phyloP scores from a whole-genome alignment of 208 protist species.

The Leishmania gerbilli region DNA sequence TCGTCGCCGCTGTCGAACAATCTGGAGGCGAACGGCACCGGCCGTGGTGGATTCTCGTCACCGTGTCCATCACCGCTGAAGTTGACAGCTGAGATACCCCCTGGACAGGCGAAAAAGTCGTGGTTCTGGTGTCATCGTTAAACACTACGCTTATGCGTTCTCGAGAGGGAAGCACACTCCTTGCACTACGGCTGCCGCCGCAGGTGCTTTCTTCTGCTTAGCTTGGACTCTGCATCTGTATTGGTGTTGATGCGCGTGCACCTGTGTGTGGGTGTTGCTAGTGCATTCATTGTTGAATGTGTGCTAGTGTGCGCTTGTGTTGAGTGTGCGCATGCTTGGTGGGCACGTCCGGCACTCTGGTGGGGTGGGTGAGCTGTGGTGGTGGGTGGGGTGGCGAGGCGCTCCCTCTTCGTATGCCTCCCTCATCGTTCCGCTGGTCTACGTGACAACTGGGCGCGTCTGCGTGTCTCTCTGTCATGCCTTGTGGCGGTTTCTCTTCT shows the following conservation, averaged over 20 bases:
- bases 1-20: neutral
- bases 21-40: neutral
- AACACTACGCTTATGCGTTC: neutral
- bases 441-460: neutral
- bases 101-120: neutral
- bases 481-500: slow-evolving; percentile 1
- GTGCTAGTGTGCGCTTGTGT: neutral
- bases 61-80: neutral
- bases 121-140: slow-evolving; percentile 3
- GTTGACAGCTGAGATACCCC: neutral
- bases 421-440: neutral
- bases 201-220: no score
- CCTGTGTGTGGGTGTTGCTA: neutral
- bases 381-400: neutral
- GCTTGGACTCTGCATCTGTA: neutral
- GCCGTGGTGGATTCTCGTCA: neutral
- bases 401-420: neutral
- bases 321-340: neutral
- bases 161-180: neutral
- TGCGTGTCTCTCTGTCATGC: neutral
- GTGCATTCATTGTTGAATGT: neutral
- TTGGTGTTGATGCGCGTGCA: neutral
- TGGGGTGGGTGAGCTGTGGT: neutral
- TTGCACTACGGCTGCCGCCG: neutral
- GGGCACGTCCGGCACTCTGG: neutral